Percentiles rank a stretch among this genome's conserved stretches.
Conservation (phyloP, 192 early-diverging fungal genomes). For the Allomyces macrogynus region DNA sequence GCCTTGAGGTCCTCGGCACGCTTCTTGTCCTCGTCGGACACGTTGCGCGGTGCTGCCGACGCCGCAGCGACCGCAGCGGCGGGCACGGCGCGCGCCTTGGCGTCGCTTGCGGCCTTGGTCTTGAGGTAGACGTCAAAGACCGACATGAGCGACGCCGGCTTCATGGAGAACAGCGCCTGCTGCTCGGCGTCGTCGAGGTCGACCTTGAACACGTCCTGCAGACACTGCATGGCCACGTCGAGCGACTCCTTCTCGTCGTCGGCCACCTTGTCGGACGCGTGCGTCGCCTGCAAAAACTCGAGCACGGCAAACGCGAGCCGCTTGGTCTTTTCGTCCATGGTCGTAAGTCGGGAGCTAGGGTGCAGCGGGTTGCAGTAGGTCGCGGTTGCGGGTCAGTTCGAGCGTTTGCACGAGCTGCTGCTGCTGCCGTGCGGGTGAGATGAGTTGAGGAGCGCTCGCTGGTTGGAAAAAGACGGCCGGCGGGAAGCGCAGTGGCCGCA, state of each 20-base stretch:
- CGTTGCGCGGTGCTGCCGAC: neutral
- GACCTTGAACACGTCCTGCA: constrained; percentile 83
- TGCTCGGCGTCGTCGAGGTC: constrained; percentile 48
- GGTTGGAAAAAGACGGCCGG: no score
- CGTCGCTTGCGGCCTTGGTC: constrained; percentile 32
- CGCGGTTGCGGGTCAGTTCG: no score
- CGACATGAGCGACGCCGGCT: constrained; percentile 56
- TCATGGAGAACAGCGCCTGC: constrained; percentile 50
- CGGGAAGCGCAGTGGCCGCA: no score
- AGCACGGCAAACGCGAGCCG: constrained; percentile 62
- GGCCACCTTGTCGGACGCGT: constrained; percentile 46
- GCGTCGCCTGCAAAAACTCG: constrained; percentile 52
- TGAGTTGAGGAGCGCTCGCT: no score
- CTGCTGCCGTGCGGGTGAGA: no score
- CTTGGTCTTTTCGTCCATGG: constrained; percentile 38
- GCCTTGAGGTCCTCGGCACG: constrained; percentile 80
- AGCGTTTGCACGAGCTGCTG: no score
- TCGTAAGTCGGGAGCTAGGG: neutral
- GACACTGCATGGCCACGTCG: constrained; percentile 86
- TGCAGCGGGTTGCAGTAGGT: no score
- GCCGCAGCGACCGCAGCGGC: neutral
- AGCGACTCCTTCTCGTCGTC: constrained; percentile 63
- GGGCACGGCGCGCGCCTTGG: neutral
- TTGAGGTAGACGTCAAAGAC: constrained; percentile 83
- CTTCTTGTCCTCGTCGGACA: constrained; percentile 42